A percentile compares a stretch with the other conserved stretches of the same genome.
Conservation (phyloP, 2,329 filamentous ascomycete species). For the Neofusicoccum ribis region DNA sequence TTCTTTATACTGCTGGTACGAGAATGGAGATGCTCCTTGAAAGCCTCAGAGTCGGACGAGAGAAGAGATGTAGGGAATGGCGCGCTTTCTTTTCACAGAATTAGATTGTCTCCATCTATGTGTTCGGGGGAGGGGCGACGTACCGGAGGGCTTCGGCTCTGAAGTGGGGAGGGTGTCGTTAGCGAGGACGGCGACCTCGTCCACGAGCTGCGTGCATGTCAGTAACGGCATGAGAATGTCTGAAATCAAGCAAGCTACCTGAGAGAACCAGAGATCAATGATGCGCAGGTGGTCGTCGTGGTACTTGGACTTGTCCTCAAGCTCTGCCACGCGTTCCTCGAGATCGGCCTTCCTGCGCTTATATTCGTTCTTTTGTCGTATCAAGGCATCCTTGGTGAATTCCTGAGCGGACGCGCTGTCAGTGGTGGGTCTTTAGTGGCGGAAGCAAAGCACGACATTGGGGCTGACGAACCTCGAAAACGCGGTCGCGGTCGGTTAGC, state of each 20-base stretch:
- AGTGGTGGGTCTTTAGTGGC: constrained; percentile 32
- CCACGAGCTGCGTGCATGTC: constrained; percentile 42
- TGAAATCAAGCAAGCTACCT: constrained; percentile 58
- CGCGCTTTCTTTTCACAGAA: constrained; percentile 19
- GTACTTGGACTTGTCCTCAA: constrained; percentile 74
- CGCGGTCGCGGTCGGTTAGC: constrained; percentile 28
- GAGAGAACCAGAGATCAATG: constrained; percentile 90
- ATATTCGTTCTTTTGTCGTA: constrained; percentile 96
- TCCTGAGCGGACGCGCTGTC: constrained; percentile 55
- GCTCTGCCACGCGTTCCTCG: constrained; percentile 77
- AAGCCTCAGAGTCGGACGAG: constrained; percentile 58
- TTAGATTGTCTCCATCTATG: not conserved
- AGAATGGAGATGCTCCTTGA: constrained; percentile 76
- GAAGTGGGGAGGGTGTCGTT: constrained; percentile 31
- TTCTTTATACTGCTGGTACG: constrained; percentile 75
- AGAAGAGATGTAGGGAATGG: constrained; percentile 56
- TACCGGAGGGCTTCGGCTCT: constrained; percentile 14
- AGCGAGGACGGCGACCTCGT: constrained; percentile 49
- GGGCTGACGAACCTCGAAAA: constrained; percentile 61
- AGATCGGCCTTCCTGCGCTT: constrained; percentile 84
- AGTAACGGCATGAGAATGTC: constrained; percentile 22
- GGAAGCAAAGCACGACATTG: constrained; percentile 22
- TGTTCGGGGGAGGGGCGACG: constrained; percentile 1
- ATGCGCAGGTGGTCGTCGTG: constrained; percentile 92
- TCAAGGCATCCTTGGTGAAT: constrained; percentile 94